Evolutionary conservation across 441 rosid genomes (phyloP), one percentile per base, ranked within the genome.

Genomic region (Melianthus villosus): DNA sequence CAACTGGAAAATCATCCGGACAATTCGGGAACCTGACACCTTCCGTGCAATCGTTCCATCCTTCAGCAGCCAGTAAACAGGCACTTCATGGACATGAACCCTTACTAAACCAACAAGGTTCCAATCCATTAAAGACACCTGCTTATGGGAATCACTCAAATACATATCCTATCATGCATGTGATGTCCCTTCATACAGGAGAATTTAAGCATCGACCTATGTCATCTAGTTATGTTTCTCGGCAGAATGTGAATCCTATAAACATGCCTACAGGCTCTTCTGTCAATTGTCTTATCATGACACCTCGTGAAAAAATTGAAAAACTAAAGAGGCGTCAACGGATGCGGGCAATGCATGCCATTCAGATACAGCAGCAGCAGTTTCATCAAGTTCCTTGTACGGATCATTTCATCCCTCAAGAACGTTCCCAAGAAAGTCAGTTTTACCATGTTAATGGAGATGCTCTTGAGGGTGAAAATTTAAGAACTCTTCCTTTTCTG

Each of bases 341-440:
- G 66, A 75, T 85, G 86, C 94, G 71, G 65, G 96, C 99, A 38
- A 63, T 85, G 78, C 77, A 79, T 63, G 96, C 99, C 46, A 91
- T 91, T 60, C 82, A 76, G 71, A 71, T 75, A 59, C 93, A 91
- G 60, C 79, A 65, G 26, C 74, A 69, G 71, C 87, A 79, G 64
- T 71, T 82, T 57, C 52, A 49, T 50, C 70, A 71, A 49, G 51
- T 57, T 29, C 53, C 77, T 38, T 54, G 55, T 45, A 23, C 42
- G 17, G 70, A 61, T 63, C 70, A 51, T 40, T 62, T 72, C 40
- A 40, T 54, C 31, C 30, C 62, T 48, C 73, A 59, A 41, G 63
- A 56, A 30, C 43, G 44, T 50, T 15, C 63, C 57, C 65, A 50
- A 46, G 77, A 71, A 49, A 68, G 52, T 59, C 70, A 64, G 46